Base-by-base conservation (phyloP, 1,284 basidiomycete genomes). In the Rhizopogon parksii region DNA sequence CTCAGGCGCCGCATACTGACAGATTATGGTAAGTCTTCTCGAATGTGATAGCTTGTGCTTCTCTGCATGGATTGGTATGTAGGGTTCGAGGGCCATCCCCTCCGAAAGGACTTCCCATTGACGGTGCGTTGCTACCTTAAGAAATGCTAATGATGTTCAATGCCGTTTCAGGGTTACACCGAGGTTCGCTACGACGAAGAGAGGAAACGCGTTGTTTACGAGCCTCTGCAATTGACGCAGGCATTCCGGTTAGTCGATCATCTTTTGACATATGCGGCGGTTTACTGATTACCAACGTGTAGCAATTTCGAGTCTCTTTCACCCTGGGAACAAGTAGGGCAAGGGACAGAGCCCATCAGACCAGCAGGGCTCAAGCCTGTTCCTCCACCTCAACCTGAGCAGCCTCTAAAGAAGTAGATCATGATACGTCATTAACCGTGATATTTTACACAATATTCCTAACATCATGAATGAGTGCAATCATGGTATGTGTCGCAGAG, bases 111-210 rank as follows among this genome's bases (percentile, higher is more conserved):
- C 69, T 99, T 98, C 80, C 95, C 95, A 15, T 71, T 99, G 58
- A 96, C 93, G 3, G 91, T 91, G 65, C 58, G 82, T 68, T 25
- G 8, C 11, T 19, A 21, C 15, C 30, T 17, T 6, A 2, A 9
- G 27, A n/a, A n/a, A 2, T 19, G 12, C 27, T 56, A 3, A 15
- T 37, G 35, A 6, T 14, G 39, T 2, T n/a, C 30, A 21, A 27
- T 52, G 24, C 39, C 21, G 40, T 43, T 39, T 42, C 55, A 85
- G 90, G 95, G 95, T 34, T 99, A 99, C 74, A 91, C 93, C 8
- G 96, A 99, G 71, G 82, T 99, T 46, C 85, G 96, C 51, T 99
- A 98, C 67, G 95, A 98, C 66, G 96, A 99, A 74, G 95, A 97
- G 74, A 86, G 91, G 68, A 99, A 99, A 75, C 91, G 95, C 43